phyloP scores from a whole-genome alignment of 169 alveolate species.

The Eimeria praecox region DNA sequence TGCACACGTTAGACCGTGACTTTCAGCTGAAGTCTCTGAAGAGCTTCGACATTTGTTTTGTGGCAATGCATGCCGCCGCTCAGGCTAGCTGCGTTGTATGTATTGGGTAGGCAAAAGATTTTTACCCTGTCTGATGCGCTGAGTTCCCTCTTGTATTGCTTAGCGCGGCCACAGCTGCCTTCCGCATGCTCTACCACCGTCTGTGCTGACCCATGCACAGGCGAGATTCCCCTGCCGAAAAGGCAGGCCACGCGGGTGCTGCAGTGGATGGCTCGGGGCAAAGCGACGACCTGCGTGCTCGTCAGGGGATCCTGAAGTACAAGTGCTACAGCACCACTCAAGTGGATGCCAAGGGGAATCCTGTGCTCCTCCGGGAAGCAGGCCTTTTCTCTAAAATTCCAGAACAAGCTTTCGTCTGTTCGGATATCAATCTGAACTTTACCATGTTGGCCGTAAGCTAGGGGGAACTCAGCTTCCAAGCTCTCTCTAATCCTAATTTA shows the following conservation, averaged over 20 bases:
- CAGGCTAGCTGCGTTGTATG: constrained; percentile 67
- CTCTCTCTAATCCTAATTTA: neutral
- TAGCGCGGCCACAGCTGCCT: neutral
- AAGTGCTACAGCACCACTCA: constrained; percentile 71
- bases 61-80: constrained; percentile 68
- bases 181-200: neutral
- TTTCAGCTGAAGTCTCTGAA: constrained; percentile 49
- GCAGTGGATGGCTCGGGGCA: neutral
- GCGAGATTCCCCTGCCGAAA: constrained; percentile 41
- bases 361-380: constrained; percentile 77
- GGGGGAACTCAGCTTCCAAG: neutral
- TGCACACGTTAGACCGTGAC: constrained; percentile 33
- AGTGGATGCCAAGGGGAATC: constrained; percentile 63
- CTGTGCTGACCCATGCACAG: constrained; percentile 11
- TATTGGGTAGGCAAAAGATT: constrained; percentile 16
- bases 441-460: constrained; percentile 74
- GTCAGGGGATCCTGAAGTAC: constrained; percentile 69
- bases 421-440: constrained; percentile 60
- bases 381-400: constrained; percentile 74
- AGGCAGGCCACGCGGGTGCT: constrained; percentile 14
- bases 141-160: neutral
- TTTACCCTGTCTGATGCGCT: neutral
- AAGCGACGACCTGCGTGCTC: constrained; percentile 1
- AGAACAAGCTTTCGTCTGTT: constrained; percentile 72
- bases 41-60: constrained; percentile 68